Evolutionary conservation across 352 stramenopile genomes (phyloP).

Genomic region (Globisporangium lucens): DNA sequence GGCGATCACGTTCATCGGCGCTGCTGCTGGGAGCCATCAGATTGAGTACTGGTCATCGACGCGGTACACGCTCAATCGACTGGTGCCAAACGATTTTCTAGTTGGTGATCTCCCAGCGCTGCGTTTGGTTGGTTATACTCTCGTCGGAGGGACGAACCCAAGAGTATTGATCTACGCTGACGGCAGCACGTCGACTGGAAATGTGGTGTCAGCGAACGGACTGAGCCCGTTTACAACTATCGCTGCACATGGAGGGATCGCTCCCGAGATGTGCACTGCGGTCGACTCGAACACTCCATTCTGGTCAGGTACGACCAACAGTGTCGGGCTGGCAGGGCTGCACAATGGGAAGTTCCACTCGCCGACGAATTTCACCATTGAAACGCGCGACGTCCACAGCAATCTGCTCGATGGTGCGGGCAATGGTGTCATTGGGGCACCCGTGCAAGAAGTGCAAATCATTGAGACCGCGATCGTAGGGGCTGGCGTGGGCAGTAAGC

Average conservation of each 20-base stretch:
- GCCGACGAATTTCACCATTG: constrained; percentile 86
- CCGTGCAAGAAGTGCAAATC: constrained; percentile 89
- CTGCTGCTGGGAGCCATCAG: constrained; percentile 36
- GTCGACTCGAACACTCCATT: constrained; percentile 52
- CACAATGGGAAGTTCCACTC: constrained; percentile 68
- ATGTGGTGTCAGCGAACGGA: constrained; percentile 34
- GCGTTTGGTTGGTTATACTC: constrained; percentile 22
- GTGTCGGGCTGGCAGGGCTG: constrained; percentile 54
- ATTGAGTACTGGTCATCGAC: constrained; percentile 69
- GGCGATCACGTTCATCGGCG: constrained; percentile 60
- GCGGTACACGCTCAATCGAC: constrained; percentile 40
- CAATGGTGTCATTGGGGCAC: constrained; percentile 45
- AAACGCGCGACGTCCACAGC: constrained; percentile 87
- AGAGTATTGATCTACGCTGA: constrained; percentile 31
- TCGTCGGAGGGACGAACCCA: constrained; percentile 34
- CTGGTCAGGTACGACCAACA: constrained; percentile 58
- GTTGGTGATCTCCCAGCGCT: constrained; percentile 49
- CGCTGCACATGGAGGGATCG: constrained; percentile 58
- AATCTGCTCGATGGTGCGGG: constrained; percentile 89
- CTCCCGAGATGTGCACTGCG: constrained; percentile 62
- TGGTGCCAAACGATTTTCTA: constrained; percentile 43
- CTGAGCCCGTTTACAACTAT: constrained; percentile 49
- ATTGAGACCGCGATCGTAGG: constrained; percentile 73
- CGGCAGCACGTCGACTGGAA: constrained; percentile 29
- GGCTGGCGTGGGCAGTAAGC: constrained; percentile 24